Evolutionary conservation across 2,329 filamentous ascomycete species (phyloP).

Genomic region (Fusarium sp.): DNA sequence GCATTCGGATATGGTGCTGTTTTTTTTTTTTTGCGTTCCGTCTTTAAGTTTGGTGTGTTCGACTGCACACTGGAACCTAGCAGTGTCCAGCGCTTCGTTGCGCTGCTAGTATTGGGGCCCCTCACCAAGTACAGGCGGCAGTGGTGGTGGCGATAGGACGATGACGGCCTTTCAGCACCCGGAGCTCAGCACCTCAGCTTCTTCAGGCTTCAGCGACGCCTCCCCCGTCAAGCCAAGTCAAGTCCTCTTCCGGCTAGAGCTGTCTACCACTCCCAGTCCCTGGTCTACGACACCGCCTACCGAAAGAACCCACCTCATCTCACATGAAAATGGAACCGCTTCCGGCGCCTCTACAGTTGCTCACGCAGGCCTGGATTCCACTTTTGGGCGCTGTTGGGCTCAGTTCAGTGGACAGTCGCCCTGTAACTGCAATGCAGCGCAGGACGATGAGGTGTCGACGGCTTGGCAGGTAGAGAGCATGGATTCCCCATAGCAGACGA

Average conservation of each 20-base stretch:
- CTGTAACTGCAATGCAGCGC: conserved; percentile 23
- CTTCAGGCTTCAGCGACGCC: conserved; percentile 14
- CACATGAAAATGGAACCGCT: conserved; percentile 36
- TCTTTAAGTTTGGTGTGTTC: background rate
- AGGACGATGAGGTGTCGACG: conserved; percentile 19
- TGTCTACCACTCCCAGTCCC: conserved; percentile 27
- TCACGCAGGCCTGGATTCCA: conserved; percentile 24
- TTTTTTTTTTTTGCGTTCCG: background rate
- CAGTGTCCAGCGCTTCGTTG: background rate
- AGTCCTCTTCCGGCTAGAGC: conserved; percentile 42
- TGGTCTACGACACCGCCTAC: conserved; percentile 39
- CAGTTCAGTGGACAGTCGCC: conserved; percentile 24
- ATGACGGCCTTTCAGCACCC: conserved; percentile 36
- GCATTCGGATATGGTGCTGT: background rate
- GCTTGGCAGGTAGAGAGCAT: conserved; percentile 19
- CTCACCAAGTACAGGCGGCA: conserved; percentile 21
- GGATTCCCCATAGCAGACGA: conserved; percentile 23
- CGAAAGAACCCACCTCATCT: conserved; percentile 36
- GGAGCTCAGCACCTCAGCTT: conserved; percentile 28
- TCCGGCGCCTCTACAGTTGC: conserved; percentile 23
- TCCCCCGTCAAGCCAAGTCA: conserved; percentile 28
- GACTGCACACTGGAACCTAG: background rate
- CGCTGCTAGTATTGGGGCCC: conserved; percentile 21
- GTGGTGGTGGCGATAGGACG: conserved; percentile 32
- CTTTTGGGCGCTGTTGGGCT: conserved; percentile 36